These are phyloP conservation scores for Sicyos edulis DNA, from an alignment of 306 rosid species.

Conservation along the genomic window DNA sequence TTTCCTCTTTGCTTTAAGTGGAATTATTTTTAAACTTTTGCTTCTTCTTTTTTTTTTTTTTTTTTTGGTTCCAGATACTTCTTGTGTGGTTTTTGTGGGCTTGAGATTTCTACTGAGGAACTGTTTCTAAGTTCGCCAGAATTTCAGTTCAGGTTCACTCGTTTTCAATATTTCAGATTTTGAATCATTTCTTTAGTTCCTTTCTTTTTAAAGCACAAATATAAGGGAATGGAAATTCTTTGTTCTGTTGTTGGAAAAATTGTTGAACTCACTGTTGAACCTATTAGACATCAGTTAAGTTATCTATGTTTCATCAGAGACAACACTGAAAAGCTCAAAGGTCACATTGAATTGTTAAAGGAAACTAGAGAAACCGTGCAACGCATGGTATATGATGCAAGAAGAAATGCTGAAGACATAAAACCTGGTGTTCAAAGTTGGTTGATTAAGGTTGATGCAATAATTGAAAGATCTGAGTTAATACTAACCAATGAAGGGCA, in stretches of 20 bases:
- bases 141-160: not conserved
- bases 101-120: not conserved
- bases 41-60: not conserved
- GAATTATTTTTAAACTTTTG: too few relatives aligned
- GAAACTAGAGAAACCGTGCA: not conserved
- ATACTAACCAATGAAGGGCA: not conserved
- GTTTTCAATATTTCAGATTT: not conserved
- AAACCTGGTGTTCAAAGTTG: not conserved
- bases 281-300: not conserved
- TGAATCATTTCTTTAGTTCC: not conserved
- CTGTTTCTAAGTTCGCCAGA: not conserved
- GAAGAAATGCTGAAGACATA: not conserved
- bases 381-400: not conserved
- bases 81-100: not conserved
- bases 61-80: not conserved
- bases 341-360: not conserved
- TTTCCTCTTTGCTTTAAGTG: too few relatives aligned
- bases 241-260: not conserved
- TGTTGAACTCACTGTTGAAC: not conserved
- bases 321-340: not conserved
- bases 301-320: not conserved
- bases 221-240: conserved; percentile 8
- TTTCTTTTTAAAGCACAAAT: not conserved
- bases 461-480: not conserved
- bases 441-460: too few relatives aligned